These are phyloP conservation scores for Jatropha multifida DNA, from an alignment of 441 rosid genomes.

Conservation along the genomic window DNA sequence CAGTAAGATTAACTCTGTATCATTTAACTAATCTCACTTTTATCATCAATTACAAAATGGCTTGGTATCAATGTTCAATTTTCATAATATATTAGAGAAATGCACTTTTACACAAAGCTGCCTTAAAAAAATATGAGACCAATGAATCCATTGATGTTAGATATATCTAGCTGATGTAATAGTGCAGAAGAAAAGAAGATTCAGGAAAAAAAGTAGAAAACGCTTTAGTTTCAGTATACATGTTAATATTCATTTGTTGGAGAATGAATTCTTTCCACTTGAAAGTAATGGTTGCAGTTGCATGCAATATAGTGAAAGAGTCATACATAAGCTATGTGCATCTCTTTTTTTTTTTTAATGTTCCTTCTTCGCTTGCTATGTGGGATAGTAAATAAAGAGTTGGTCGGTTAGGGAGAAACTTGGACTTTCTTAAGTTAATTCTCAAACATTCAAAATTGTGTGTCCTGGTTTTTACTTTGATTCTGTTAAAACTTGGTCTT, in stretches of 20 bases:
- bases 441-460: background rate
- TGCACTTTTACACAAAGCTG: background rate
- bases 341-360: too few relatives aligned
- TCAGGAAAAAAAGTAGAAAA: background rate
- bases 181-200: background rate
- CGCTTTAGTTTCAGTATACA: background rate
- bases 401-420: background rate
- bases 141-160: background rate
- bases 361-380: background rate
- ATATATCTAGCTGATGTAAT: background rate
- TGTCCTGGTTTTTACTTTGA: background rate
- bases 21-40: background rate
- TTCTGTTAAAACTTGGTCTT: background rate
- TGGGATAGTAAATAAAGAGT: background rate
- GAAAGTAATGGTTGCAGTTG: background rate
- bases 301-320: background rate
- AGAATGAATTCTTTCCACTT: background rate
- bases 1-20: slow-evolving; percentile 45
- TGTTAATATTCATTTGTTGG: background rate
- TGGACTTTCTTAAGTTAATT: background rate
- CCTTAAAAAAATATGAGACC: background rate
- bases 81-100: background rate
- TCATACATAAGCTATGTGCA: background rate
- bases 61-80: background rate
- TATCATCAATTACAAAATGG: background rate